Evolutionary conservation across 371 early-diverging fungal species (phyloP).

Genomic region (Mortierella sp.): DNA sequence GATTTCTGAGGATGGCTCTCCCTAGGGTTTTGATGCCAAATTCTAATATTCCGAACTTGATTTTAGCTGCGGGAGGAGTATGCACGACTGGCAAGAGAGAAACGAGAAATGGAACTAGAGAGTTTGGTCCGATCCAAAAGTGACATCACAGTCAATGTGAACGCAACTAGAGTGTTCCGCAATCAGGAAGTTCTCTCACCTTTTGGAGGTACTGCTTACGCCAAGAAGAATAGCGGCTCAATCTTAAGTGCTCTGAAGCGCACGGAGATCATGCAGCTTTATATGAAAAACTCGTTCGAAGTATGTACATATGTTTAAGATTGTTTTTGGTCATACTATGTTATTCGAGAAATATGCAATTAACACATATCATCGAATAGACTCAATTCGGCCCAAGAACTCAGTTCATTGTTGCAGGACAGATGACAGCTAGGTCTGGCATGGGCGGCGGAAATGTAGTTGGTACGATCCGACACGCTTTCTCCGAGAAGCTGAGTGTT

Average conservation of each 20-base stretch:
- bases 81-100: slow-evolving; percentile 76
- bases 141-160: slow-evolving; percentile 67
- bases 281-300: slow-evolving; percentile 89
- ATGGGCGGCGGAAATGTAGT: slow-evolving; percentile 83
- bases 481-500: slow-evolving; percentile 77
- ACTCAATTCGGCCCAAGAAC: slow-evolving; percentile 80
- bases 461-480: slow-evolving; percentile 80
- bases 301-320: slow-evolving; percentile 51
- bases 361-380: slow-evolving; percentile 47
- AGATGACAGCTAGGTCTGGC: slow-evolving; percentile 79
- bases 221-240: slow-evolving; percentile 25
- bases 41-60: background rate
- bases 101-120: slow-evolving; percentile 85
- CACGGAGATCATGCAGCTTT: slow-evolving; percentile 76
- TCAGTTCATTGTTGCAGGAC: slow-evolving; percentile 73
- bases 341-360: background rate
- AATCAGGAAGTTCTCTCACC: slow-evolving; percentile 65
- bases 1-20: background rate
- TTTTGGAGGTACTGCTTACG: slow-evolving; percentile 56
- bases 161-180: slow-evolving; percentile 70
- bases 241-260: slow-evolving; percentile 59
- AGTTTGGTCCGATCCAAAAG: slow-evolving; percentile 79
- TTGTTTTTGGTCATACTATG: background rate
- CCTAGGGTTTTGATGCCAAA: background rate
- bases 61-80: slow-evolving; percentile 86